phyloP scores from a whole-genome alignment of 1,284 basidiomycete species.

The Phellinidium pouzarii region DNA sequence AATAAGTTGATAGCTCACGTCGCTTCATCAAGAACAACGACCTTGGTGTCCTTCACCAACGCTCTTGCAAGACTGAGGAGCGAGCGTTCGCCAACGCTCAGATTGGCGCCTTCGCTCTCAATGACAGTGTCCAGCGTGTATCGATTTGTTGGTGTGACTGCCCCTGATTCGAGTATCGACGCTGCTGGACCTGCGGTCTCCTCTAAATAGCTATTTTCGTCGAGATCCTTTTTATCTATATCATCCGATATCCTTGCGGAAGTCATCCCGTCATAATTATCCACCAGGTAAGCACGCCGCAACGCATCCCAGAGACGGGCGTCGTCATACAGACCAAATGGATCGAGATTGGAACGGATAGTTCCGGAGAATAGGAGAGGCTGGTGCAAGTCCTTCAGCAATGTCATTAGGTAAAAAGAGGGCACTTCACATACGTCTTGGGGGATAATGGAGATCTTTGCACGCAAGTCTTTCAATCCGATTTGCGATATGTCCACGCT shows the following conservation, averaged over 20 bases:
- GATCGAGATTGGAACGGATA: slow-evolving; percentile 63
- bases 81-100: slow-evolving; percentile 59
- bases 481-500: slow-evolving; percentile 47
- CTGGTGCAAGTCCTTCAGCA: slow-evolving; percentile 24
- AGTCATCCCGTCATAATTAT: slow-evolving; percentile 16
- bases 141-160: slow-evolving; percentile 24
- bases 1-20: slow-evolving; percentile 30
- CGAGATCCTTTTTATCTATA: neutral
- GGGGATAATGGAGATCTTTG: slow-evolving; percentile 45
- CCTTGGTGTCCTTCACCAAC: slow-evolving; percentile 49
- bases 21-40: slow-evolving; percentile 62
- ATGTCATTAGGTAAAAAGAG: slow-evolving; percentile 1
- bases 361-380: slow-evolving; percentile 51
- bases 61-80: slow-evolving; percentile 69
- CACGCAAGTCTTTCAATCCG: slow-evolving; percentile 43
- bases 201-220: neutral
- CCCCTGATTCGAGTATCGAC: slow-evolving; percentile 12
- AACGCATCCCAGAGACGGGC: slow-evolving; percentile 57
- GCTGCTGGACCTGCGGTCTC: neutral
- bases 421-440: slow-evolving; percentile 33
- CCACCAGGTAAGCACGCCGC: slow-evolving; percentile 49
- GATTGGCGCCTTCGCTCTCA: slow-evolving; percentile 59
- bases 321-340: slow-evolving; percentile 55
- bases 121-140: slow-evolving; percentile 52
- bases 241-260: neutral